Conservation (phyloP, 495 filamentous ascomycete species). For the Viridothelium virens region DNA sequence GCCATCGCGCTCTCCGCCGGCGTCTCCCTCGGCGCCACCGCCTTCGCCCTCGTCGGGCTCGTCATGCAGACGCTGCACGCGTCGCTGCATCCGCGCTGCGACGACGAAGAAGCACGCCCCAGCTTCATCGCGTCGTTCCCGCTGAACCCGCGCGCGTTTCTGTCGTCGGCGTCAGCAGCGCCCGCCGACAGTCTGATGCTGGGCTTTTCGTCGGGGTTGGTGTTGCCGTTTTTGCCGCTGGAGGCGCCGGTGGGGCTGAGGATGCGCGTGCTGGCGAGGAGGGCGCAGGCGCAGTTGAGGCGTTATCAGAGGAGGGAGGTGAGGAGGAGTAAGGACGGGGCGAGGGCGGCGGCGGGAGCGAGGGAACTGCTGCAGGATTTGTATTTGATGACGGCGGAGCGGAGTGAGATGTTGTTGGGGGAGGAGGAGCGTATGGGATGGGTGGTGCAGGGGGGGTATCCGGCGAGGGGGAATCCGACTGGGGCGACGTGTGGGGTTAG, state of each 20-base stretch:
- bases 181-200: constrained; percentile 34
- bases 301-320: constrained; percentile 33
- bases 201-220: constrained; percentile 33
- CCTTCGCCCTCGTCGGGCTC: constrained; percentile 34
- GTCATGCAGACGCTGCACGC: constrained; percentile 38
- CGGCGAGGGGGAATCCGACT: constrained; percentile 23
- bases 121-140: constrained; percentile 35
- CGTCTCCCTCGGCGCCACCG: constrained; percentile 31
- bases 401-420: constrained; percentile 23
- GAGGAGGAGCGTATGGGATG: constrained; percentile 20
- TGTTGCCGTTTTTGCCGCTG: constrained; percentile 32
- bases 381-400: constrained; percentile 31
- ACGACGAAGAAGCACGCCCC: constrained; percentile 22
- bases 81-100: constrained; percentile 22
- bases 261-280: constrained; percentile 27
- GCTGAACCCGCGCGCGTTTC: constrained; percentile 35
- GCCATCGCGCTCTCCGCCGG: constrained; percentile 27
- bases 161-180: constrained; percentile 21
- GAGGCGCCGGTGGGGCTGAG: constrained; percentile 26
- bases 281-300: constrained; percentile 31
- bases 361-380: constrained; percentile 32
- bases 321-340: constrained; percentile 15
- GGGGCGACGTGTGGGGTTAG: constrained; percentile 34
- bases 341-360: too few relatives aligned
- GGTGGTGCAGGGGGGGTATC: constrained; percentile 34